A percentile compares a stretch with the other conserved stretches of the same genome.
phyloP scores from a whole-genome alignment of 768 basidiomycete species.

The Boletus bicolor region DNA sequence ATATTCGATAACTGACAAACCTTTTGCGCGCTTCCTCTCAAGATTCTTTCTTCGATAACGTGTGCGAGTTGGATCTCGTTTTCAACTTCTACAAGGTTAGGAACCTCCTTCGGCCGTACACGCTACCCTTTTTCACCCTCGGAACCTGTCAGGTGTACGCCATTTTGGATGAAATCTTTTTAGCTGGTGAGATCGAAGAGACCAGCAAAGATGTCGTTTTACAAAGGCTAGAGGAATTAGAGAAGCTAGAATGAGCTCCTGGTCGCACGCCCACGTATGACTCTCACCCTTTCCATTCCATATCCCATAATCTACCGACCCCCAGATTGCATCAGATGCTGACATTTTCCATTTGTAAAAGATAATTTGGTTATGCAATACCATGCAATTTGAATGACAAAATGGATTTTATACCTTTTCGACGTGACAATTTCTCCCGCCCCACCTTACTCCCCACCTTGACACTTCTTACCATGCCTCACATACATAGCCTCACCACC shows the following conservation, averaged over 20 bases:
- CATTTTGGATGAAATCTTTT: slow-evolving; percentile 96
- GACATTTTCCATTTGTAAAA: slow-evolving; percentile 9
- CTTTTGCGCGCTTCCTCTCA: background rate
- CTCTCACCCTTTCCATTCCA: slow-evolving; percentile 1
- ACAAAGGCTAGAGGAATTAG: slow-evolving; percentile 83
- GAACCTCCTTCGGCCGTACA: background rate
- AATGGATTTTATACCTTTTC: background rate
- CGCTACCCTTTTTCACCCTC: slow-evolving; percentile 5
- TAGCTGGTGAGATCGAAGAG: slow-evolving; percentile 98
- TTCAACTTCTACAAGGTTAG: slow-evolving; percentile 97
- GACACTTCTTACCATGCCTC: background rate
- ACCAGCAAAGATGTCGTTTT: slow-evolving; percentile 96
- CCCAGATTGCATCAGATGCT: slow-evolving; percentile 10
- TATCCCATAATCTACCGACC: slow-evolving; percentile 7
- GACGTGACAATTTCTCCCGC: background rate
- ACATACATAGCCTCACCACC: background rate
- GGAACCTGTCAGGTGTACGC: slow-evolving; percentile 75
- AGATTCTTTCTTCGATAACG: slow-evolving; percentile 99
- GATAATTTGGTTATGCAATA: background rate
- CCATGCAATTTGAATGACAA: background rate
- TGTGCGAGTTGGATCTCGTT: slow-evolving; percentile 95
- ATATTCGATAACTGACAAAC: background rate
- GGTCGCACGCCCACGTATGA: slow-evolving; percentile 9
- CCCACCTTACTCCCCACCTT: background rate
- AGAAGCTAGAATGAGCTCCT: slow-evolving; percentile 74